Conservation (phyloP, 2,329 filamentous ascomycete species). For the Neonectria sp. region DNA sequence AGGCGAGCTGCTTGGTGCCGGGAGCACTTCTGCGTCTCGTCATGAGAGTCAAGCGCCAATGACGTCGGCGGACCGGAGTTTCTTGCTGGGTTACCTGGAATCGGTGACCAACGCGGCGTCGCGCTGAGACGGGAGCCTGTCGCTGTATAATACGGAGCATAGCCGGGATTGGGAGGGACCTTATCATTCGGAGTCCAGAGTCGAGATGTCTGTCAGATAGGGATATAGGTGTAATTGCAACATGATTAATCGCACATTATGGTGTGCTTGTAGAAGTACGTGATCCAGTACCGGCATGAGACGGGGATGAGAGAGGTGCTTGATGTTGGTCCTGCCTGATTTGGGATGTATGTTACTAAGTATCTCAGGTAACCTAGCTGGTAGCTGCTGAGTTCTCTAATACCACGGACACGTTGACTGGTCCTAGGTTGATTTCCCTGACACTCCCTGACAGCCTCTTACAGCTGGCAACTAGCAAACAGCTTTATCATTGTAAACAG, state of each 20-base stretch:
- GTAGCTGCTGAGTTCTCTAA: no score
- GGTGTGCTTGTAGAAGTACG: background rate
- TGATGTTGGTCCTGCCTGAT: background rate
- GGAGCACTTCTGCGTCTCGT: constrained; percentile 51
- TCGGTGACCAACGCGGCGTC: constrained; percentile 61
- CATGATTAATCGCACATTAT: constrained; percentile 12
- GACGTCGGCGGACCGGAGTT: constrained; percentile 80
- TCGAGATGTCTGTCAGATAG: constrained; percentile 13
- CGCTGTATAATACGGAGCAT: constrained; percentile 39
- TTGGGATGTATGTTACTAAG: background rate
- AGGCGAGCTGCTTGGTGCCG: constrained; percentile 47
- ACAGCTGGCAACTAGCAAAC: background rate
- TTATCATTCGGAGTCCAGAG: constrained; percentile 11
- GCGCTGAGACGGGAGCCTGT: constrained; percentile 44
- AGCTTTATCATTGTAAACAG: background rate
- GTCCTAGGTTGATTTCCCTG: no score
- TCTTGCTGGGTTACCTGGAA: constrained; percentile 83
- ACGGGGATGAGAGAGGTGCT: background rate
- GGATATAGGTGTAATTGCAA: constrained; percentile 10
- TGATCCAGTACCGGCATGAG: background rate
- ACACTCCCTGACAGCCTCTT: background rate
- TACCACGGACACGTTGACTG: background rate
- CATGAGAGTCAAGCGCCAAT: constrained; percentile 69
- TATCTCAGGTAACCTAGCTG: background rate
- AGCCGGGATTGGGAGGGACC: constrained; percentile 31